Conservation (phyloP, 129 eudicot species). For the Calendula officinalis region DNA sequence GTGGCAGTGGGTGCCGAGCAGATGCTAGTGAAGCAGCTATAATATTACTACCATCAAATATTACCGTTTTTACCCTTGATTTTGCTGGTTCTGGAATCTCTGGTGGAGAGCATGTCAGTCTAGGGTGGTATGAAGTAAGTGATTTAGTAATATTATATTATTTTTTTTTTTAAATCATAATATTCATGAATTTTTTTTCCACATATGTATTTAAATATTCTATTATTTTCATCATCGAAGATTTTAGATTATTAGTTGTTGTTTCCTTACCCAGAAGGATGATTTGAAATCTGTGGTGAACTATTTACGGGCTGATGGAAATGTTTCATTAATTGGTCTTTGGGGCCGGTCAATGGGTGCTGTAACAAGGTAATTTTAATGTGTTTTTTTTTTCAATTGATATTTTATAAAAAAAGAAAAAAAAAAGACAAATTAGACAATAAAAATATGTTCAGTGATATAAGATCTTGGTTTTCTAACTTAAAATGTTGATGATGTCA, state of each 20-base stretch:
- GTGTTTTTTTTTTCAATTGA: too few species aligned
- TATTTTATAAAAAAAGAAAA: too few species aligned
- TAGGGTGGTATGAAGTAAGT: slow-evolving; percentile 96
- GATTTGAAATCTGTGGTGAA: slow-evolving; percentile 89
- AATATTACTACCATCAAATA: slow-evolving; percentile 81
- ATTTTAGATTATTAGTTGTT: slow-evolving; percentile 6
- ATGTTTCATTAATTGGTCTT: slow-evolving; percentile 82
- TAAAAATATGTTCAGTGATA: not conserved
- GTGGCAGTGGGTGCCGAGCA: slow-evolving; percentile 88
- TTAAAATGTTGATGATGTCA: slow-evolving; percentile 39
- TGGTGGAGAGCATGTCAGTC: slow-evolving; percentile 94
- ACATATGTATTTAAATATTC: too few species aligned
- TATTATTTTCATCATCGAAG: too few species aligned
- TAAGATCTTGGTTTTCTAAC: slow-evolving; percentile 27
- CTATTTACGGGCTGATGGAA: slow-evolving; percentile 78
- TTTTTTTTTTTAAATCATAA: not conserved
- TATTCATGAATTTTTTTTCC: not conserved
- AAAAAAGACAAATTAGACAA: too few species aligned
- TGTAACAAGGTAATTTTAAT: slow-evolving; percentile 66
- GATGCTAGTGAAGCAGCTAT: slow-evolving; percentile 99
- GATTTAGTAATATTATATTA: not conserved
- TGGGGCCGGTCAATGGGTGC: slow-evolving; percentile 99
- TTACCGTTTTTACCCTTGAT: slow-evolving; percentile 91
- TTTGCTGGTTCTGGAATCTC: slow-evolving; percentile 97
- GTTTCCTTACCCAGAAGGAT: slow-evolving; percentile 85